Conservation (phyloP, 1,284 basidiomycete genomes). For the Malassezia sympodialis region DNA sequence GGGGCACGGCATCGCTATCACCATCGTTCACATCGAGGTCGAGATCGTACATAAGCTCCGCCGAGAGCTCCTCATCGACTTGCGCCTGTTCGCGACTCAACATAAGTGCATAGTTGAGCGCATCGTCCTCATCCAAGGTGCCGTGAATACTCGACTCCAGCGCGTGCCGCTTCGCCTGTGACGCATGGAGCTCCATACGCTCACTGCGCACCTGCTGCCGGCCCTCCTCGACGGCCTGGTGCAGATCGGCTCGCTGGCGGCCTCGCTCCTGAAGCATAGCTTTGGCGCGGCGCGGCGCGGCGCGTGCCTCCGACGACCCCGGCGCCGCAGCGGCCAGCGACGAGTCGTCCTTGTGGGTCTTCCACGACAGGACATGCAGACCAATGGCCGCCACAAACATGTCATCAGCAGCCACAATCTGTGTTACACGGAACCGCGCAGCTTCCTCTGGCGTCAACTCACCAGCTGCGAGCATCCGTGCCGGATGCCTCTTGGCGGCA, state of each 20-base stretch:
- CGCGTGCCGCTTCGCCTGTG: constrained; percentile 48
- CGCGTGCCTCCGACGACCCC: background rate
- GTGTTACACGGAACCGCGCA: constrained; percentile 55
- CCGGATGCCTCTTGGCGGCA: constrained; percentile 49
- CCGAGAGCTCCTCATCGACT: constrained; percentile 7
- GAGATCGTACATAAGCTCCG: constrained; percentile 14
- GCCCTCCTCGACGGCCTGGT: constrained; percentile 36
- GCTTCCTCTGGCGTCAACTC: constrained; percentile 49
- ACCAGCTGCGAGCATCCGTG: constrained; percentile 55
- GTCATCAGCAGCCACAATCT: constrained; percentile 60
- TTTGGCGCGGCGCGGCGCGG: constrained; percentile 13
- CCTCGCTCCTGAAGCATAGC: constrained; percentile 23
- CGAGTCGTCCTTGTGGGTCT: constrained; percentile 22
- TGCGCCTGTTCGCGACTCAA: constrained; percentile 63
- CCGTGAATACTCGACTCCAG: constrained; percentile 54
- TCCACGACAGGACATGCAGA: constrained; percentile 61
- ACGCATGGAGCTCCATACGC: constrained; percentile 59
- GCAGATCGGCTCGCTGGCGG: constrained; percentile 27
- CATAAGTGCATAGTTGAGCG: constrained; percentile 72
- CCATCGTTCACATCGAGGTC: constrained; percentile 8
- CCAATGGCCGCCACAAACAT: constrained; percentile 60
- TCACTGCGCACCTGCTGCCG: constrained; percentile 52
- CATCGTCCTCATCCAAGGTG: constrained; percentile 67
- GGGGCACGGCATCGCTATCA: constrained; percentile 10
- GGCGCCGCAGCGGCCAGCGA: constrained; percentile 52